Percentiles rank a stretch among this genome's conserved stretches.
Evolutionary conservation across 2,329 filamentous ascomycete species (phyloP).

Genomic region (Raffaelea ambrosiae): DNA sequence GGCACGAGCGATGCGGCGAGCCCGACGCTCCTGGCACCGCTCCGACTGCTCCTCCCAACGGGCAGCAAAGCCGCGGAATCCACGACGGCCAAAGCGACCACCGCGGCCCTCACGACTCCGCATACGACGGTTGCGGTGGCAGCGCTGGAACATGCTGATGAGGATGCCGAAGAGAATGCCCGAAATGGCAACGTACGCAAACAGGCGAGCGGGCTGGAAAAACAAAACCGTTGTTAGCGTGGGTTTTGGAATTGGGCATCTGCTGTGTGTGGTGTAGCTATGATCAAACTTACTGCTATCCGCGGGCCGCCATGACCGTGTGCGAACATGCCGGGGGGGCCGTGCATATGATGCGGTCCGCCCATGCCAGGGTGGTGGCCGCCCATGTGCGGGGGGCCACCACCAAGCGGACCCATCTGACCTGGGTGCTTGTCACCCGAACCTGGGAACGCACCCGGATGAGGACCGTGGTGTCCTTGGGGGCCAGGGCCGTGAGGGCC

Average conservation of each 20-base stretch:
- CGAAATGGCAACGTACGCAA: too few species aligned
- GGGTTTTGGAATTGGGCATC: not conserved
- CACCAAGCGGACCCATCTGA: not conserved
- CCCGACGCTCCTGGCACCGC: constrained; percentile 16
- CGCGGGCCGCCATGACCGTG: not conserved
- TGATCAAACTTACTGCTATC: too few species aligned
- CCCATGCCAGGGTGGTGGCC: not conserved
- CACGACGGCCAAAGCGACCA: not conserved
- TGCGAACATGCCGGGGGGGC: not conserved
- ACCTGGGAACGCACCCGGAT: not conserved
- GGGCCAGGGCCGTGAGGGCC: not conserved
- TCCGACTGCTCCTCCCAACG: constrained; percentile 3
- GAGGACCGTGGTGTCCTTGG: not conserved
- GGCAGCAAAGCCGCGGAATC: constrained; percentile 1
- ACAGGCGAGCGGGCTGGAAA: not conserved
- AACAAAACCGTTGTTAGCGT: not conserved
- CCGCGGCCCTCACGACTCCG: constrained; percentile 1
- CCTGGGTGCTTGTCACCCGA: not conserved
- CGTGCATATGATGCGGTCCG: not conserved
- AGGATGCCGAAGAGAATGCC: constrained; percentile 10
- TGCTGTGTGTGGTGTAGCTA: too few species aligned
- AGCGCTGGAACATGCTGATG: constrained; percentile 18
- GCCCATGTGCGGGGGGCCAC: too few species aligned
- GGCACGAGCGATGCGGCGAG: constrained; percentile 17
- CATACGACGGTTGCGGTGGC: constrained; percentile 15